These are phyloP conservation scores for Exophiala bonariae DNA, from an alignment of 2,329 filamentous ascomycete species.

Conservation along the genomic window DNA sequence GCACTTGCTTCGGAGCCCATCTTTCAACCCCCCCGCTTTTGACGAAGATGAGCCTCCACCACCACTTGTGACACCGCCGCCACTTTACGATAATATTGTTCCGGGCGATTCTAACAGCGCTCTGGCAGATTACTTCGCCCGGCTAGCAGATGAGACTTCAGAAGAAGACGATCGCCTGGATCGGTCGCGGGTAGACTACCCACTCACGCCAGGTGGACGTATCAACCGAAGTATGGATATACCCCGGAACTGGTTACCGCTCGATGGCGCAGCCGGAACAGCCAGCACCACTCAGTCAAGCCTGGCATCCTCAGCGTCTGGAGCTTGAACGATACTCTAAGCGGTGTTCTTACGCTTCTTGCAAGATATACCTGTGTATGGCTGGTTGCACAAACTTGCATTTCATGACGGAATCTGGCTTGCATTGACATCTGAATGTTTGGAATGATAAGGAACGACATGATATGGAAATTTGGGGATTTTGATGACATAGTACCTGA, in stretches of 20 bases:
- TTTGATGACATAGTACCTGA: too few species aligned
- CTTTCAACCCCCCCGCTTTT: conserved; percentile 85
- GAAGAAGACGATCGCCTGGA: conserved; percentile 53
- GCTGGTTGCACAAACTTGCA: too few species aligned
- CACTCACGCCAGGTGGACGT: conserved; percentile 63
- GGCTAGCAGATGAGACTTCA: conserved; percentile 71
- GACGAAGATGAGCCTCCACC: conserved; percentile 77
- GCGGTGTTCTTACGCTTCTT: too few species aligned
- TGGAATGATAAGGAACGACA: too few species aligned
- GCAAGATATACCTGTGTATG: too few species aligned
- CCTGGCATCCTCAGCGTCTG: conserved; percentile 16
- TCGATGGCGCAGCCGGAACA: conserved; percentile 29
- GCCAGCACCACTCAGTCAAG: conserved; percentile 7
- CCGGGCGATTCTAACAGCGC: conserved; percentile 64
- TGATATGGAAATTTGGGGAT: too few species aligned
- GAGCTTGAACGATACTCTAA: too few species aligned
- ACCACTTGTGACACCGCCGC: conserved; percentile 75
- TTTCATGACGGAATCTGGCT: too few species aligned
- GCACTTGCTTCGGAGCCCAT: conserved; percentile 78
- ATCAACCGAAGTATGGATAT: conserved; percentile 67
- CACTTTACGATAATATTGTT: conserved; percentile 78
- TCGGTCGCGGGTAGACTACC: conserved; percentile 52
- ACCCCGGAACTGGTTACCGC: conserved; percentile 55
- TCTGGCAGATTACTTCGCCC: conserved; percentile 82
- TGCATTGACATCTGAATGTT: too few species aligned